These are phyloP conservation scores for Gomphus bonarii DNA, from an alignment of 1,284 basidiomycete genomes.

Conservation along the genomic window DNA sequence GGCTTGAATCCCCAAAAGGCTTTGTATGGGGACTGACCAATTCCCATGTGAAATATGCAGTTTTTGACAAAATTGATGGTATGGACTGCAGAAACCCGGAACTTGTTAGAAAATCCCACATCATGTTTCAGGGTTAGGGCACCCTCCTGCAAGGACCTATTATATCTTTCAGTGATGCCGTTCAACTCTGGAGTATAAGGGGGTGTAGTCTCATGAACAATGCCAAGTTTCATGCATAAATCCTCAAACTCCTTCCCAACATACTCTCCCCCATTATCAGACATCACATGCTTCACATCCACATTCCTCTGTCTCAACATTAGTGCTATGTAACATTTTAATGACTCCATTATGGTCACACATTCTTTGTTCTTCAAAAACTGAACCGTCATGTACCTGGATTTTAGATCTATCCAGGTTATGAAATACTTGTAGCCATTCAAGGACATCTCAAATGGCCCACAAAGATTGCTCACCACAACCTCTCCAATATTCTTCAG, in stretches of 20 bases:
- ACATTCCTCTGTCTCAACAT: neutral
- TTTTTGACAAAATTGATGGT: neutral
- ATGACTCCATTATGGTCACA: neutral
- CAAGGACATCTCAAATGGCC: neutral
- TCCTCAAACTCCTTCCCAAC: constrained; percentile 1
- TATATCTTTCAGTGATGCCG: constrained; percentile 18
- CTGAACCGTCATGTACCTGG: neutral
- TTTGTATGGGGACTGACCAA: neutral
- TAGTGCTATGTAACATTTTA: neutral
- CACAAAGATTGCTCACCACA: neutral
- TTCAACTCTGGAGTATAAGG: constrained; percentile 19
- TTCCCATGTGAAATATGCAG: neutral
- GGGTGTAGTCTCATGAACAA: constrained; percentile 16
- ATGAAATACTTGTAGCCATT: too few species aligned
- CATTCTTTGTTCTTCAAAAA: neutral
- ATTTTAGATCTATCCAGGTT: neutral
- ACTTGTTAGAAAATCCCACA: neutral
- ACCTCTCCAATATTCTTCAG: neutral
- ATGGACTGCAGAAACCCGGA: neutral
- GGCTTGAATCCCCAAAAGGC: neutral
- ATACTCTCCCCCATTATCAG: constrained; percentile 16
- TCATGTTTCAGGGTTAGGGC: neutral
- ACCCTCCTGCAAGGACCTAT: constrained; percentile 14
- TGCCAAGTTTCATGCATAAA: constrained; percentile 14
- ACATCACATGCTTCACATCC: constrained; percentile 13